Conservation (phyloP, 108 stramenopile species). For the Fistulifera pelliculosa region DNA sequence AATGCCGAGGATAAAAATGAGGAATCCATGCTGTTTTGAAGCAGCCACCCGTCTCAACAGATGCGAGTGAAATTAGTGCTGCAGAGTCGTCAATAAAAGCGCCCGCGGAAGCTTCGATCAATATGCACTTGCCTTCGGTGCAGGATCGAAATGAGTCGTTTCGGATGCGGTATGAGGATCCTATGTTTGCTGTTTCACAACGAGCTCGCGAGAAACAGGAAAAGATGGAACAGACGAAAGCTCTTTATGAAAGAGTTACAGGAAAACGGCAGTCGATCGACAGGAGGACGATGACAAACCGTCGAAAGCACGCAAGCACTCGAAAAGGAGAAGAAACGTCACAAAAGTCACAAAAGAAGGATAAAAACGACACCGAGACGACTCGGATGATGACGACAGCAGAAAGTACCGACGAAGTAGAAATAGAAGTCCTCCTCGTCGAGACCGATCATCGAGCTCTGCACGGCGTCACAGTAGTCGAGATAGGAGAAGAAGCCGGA, state of each 20-base stretch:
- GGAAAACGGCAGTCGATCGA: conserved; percentile 9
- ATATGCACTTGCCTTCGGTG: conserved; percentile 14
- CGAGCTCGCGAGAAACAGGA: conserved; percentile 27
- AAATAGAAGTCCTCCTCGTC: not conserved
- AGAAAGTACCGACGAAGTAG: conserved; percentile 4
- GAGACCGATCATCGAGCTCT: not conserved
- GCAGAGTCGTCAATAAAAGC: not conserved
- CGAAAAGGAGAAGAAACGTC: conserved; percentile 12
- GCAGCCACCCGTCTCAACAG: not conserved
- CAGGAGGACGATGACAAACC: conserved; percentile 15
- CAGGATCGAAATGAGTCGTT: conserved; percentile 62
- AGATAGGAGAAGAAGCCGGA: no score
- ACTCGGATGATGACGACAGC: not conserved
- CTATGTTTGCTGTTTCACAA: conserved; percentile 69
- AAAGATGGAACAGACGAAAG: conserved; percentile 45
- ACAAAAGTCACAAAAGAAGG: conserved; percentile 9
- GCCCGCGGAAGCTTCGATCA: not conserved
- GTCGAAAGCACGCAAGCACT: conserved; percentile 12
- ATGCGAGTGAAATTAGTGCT: not conserved
- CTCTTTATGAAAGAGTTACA: conserved; percentile 52
- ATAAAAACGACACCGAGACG: conserved; percentile 2
- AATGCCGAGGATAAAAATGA: conserved; percentile 42
- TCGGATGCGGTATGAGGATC: conserved; percentile 74
- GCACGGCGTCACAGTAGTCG: no score
- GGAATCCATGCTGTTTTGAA: conserved; percentile 43